Conservation (phyloP, 2,329 filamentous ascomycete genomes). For the Thelonectria blattea region DNA sequence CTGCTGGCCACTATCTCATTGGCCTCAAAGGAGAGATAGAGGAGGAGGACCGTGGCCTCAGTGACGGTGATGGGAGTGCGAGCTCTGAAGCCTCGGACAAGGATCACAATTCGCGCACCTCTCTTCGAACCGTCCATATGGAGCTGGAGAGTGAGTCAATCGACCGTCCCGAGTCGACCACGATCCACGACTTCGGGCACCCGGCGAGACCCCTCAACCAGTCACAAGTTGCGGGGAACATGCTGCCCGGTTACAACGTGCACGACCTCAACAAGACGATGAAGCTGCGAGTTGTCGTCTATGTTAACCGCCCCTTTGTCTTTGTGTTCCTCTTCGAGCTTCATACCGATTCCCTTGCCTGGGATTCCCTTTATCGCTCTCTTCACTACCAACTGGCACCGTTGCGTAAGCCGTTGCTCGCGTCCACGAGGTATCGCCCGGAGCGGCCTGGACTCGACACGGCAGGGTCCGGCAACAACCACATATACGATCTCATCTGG, state of each 20-base stretch:
- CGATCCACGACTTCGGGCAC: constrained; percentile 53
- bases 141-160: constrained; percentile 58
- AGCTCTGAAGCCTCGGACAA: constrained; percentile 41
- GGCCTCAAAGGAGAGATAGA: constrained; percentile 71
- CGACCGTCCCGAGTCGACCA: constrained; percentile 51
- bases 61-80: constrained; percentile 41
- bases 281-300: constrained; percentile 72
- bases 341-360: constrained; percentile 63
- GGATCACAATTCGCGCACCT: constrained; percentile 59
- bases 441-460: constrained; percentile 47
- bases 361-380: constrained; percentile 62
- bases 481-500: constrained; percentile 69
- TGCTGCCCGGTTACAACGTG: constrained; percentile 41
- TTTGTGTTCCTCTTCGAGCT: constrained; percentile 74
- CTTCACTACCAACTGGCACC: constrained; percentile 67
- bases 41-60: constrained; percentile 41
- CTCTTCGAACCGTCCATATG: constrained; percentile 70
- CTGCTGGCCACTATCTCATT: constrained; percentile 64
- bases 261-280: constrained; percentile 61
- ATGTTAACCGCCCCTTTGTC: constrained; percentile 76
- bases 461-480: constrained; percentile 39
- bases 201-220: constrained; percentile 41
- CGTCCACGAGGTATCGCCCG: constrained; percentile 63
- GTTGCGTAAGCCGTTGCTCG: constrained; percentile 61
- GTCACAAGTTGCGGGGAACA: constrained; percentile 44